These are phyloP conservation scores for Pleurotus citrinopileatus DNA, from an alignment of 768 basidiomycete species.

Conservation along the genomic window DNA sequence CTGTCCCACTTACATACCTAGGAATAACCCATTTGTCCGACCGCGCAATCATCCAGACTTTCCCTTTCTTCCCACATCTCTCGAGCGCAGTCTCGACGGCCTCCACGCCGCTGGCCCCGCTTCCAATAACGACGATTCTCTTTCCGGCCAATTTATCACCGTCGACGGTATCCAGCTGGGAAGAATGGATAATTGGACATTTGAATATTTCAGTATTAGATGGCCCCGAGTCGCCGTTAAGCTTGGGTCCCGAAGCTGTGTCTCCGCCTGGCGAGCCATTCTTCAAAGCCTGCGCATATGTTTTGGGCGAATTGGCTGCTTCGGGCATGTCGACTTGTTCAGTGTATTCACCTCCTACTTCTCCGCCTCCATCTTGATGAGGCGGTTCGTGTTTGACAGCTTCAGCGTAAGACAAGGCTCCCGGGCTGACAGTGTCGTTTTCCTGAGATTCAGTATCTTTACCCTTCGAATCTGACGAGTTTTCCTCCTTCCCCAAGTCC, in stretches of 20 bases:
- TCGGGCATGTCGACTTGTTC: no score
- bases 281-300: no score
- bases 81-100: conserved; percentile 28
- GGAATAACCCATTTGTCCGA: conserved; percentile 54
- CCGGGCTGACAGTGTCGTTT: background rate
- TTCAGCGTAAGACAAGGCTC: background rate
- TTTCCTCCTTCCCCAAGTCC: conserved; percentile 15
- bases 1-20: conserved; percentile 15
- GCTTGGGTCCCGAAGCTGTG: no score
- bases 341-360: no score
- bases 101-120: conserved; percentile 45
- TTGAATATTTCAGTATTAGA: conserved; percentile 26
- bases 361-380: background rate
- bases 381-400: background rate
- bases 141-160: conserved; percentile 30
- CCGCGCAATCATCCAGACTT: conserved; percentile 36
- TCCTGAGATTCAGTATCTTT: no score
- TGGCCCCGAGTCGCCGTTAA: background rate
- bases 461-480: no score
- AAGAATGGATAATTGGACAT: conserved; percentile 44
- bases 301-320: no score
- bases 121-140: conserved; percentile 43
- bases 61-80: conserved; percentile 27
- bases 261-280: no score
- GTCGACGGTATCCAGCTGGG: conserved; percentile 37